Evolutionary conservation across 148 eudicot species (phyloP), one percentile per base, ranked within the genome.

Genomic region (Camellia japonica): DNA sequence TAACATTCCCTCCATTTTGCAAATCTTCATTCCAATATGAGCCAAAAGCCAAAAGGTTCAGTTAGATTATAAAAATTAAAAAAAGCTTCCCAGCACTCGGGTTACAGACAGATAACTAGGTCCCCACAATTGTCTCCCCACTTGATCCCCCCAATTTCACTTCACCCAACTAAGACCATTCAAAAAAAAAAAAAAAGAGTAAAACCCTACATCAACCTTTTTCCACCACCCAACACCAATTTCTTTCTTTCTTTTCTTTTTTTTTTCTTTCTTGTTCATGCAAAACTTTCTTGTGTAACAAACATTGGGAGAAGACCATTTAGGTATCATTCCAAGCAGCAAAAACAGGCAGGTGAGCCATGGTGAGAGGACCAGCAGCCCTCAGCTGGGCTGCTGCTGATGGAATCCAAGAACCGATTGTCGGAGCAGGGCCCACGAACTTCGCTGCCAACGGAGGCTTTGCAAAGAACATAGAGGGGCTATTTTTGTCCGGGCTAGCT

Each of bases 251-350:
- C 58, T 47, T 47, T 58, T 59, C 19, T 42, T 55, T 75, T 69
- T 23, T 54, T 58, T 65, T 41, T 42, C 62, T 52, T 60, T 15
- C 76, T 79, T 69, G 78, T 76, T 56, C 86, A 81, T 76, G 84
- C 87, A 81, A 73, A 71, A 72, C 64, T 71, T 64, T 41, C 58
- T 69, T 46, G 68, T 15, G 66, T 76, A 84, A 62, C 41, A 83
- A 79, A 60, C 63, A 69, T n/a, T 12, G 51, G 51, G 5, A 47
- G 38, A 71, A 15, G 43, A 71, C 6, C 30, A 43, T 13, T 73
- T 78, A 89, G 54, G 88, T 75, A 80, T 91, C 93, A 79, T 79
- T 81, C 94, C 95, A 93, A 19, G 93, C 90, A 43, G 95, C 91
- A 83, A 93, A 90, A 23, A 89, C 81, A 41, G 98, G 97, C 72